These are phyloP conservation scores for Auxenochlorella pyrenoidosa DNA, from an alignment of 139 green algal genomes.

Conservation along the genomic window DNA sequence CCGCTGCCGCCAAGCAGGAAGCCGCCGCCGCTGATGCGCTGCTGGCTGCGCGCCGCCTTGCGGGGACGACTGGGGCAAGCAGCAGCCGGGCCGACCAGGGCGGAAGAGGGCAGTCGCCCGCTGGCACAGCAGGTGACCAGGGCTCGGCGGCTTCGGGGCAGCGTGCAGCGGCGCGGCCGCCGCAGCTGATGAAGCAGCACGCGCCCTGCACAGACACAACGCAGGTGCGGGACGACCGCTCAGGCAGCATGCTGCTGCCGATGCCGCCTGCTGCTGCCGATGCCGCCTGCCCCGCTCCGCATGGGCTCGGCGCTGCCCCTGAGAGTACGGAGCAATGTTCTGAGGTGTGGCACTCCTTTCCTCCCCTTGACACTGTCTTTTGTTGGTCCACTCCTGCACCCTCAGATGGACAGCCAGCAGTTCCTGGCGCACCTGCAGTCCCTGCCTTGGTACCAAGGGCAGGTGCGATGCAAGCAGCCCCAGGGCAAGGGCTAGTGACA, in stretches of 20 bases:
- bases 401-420: conserved; percentile 40
- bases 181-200: conserved; percentile 53
- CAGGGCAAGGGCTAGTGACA: too few relatives aligned
- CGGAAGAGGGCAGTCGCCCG: not conserved
- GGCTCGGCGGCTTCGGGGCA: not conserved
- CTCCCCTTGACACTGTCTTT: not conserved
- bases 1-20: not conserved
- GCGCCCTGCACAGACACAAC: conserved; percentile 56
- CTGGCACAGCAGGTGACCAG: too few relatives aligned
- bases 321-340: too few relatives aligned
- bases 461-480: too few relatives aligned
- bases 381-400: not conserved
- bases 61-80: not conserved
- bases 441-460: conserved; percentile 69
- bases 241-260: too few relatives aligned
- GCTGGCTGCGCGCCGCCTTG: not conserved
- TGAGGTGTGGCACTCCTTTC: not conserved
- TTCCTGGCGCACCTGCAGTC: conserved; percentile 74
- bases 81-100: not conserved
- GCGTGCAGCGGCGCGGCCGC: conserved; percentile 30
- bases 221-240: not conserved
- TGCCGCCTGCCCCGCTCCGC: too few relatives aligned
- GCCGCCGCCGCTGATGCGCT: conserved; percentile 4
- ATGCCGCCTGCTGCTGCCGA: too few relatives aligned
- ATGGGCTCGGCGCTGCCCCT: too few relatives aligned